These are phyloP conservation scores for Phytophthora vignae DNA, from an alignment of 352 stramenopile genomes.

Conservation along the genomic window DNA sequence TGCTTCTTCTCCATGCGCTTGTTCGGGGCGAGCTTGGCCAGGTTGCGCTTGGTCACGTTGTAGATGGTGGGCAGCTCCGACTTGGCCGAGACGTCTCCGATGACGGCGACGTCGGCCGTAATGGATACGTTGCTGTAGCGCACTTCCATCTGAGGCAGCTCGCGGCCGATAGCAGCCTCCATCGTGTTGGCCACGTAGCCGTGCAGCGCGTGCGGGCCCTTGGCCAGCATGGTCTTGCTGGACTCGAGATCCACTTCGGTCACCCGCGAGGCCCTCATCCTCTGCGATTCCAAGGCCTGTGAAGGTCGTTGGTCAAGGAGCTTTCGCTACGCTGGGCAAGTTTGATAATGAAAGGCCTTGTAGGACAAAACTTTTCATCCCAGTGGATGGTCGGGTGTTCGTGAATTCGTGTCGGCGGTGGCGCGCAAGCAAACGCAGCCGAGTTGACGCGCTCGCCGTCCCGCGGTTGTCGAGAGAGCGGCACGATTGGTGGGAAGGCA, in stretches of 20 bases:
- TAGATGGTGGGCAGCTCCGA: constrained; percentile 47
- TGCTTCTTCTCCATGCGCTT: constrained; percentile 44
- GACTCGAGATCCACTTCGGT: constrained; percentile 22
- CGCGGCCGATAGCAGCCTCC: constrained; percentile 37
- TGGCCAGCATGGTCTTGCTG: constrained; percentile 31
- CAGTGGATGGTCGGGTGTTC: background rate
- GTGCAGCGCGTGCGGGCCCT: constrained; percentile 36
- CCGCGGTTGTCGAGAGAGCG: background rate
- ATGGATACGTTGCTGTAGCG: constrained; percentile 30
- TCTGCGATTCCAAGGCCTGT: background rate
- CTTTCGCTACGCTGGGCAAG: background rate
- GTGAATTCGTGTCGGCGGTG: background rate
- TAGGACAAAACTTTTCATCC: background rate
- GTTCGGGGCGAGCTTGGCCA: constrained; percentile 32
- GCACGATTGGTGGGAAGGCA: constrained; percentile 1
- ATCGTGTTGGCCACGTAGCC: constrained; percentile 36
- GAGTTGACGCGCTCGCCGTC: constrained; percentile 7
- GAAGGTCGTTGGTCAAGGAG: background rate
- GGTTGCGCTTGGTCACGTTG: constrained; percentile 42
- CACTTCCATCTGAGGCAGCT: constrained; percentile 50
- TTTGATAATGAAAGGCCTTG: constrained; percentile 9
- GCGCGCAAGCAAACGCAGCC: constrained; percentile 3
- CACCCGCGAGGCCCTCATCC: constrained; percentile 5
- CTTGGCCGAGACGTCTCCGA: constrained; percentile 11
- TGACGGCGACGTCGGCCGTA: constrained; percentile 33